These are phyloP conservation scores for Xerocomus nothofagi DNA, from an alignment of 1,284 basidiomycete species.

Conservation along the genomic window DNA sequence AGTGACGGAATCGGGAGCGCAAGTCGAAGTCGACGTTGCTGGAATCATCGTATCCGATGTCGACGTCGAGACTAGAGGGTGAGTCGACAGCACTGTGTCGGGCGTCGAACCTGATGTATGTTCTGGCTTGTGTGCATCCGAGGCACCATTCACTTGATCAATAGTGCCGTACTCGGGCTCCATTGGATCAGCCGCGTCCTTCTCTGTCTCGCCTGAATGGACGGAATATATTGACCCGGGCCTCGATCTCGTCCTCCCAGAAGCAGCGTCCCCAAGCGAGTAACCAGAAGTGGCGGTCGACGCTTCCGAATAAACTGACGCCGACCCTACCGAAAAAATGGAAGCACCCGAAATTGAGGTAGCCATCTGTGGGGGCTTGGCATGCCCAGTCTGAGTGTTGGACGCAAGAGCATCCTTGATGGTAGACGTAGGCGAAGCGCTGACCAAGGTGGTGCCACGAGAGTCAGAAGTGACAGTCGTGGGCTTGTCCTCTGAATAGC, in stretches of 20 bases:
- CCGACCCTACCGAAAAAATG: slow-evolving; percentile 27
- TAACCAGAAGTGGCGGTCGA: slow-evolving; percentile 29
- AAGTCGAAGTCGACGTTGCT: slow-evolving; percentile 14
- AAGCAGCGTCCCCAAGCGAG: slow-evolving; percentile 14
- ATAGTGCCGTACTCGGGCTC: slow-evolving; percentile 12
- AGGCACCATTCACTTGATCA: slow-evolving; percentile 5
- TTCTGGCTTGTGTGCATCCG: not conserved
- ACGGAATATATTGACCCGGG: slow-evolving; percentile 18
- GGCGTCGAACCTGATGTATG: slow-evolving; percentile 7
- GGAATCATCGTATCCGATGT: slow-evolving; percentile 5
- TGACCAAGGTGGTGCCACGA: slow-evolving; percentile 7
- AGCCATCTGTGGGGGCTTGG: slow-evolving; percentile 21
- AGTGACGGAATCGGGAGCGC: slow-evolving; percentile 6
- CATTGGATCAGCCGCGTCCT: slow-evolving; percentile 9
- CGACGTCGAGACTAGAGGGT: slow-evolving; percentile 2
- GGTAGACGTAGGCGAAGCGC: not conserved
- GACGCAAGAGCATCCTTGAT: not conserved
- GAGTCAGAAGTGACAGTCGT: not conserved
- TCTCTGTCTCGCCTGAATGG: slow-evolving; percentile 22
- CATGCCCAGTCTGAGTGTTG: slow-evolving; percentile 13
- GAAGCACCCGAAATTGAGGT: slow-evolving; percentile 31
- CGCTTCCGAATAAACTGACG: slow-evolving; percentile 30
- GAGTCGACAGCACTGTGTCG: not conserved
- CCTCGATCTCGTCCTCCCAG: slow-evolving; percentile 7
- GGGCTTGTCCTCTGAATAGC: slow-evolving; percentile 15